Conservation (phyloP, 2,329 filamentous ascomycete species). For the Bipolaris bicolor region DNA sequence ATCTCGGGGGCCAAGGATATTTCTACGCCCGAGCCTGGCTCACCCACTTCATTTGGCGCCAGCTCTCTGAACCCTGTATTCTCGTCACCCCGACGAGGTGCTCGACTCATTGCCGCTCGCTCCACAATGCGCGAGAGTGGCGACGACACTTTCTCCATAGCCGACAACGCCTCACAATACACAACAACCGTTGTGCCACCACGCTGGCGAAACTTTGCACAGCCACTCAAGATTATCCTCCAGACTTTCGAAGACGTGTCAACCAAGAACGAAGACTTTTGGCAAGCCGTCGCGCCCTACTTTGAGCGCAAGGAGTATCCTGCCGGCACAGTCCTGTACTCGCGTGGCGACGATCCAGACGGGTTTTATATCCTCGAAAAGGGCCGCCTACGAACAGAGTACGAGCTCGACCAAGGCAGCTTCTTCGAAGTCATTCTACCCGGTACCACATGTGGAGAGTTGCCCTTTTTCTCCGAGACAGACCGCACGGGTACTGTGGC, state of each 20-base stretch:
- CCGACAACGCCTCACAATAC: constrained; percentile 18
- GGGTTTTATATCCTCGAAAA: constrained; percentile 91
- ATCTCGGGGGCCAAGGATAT: constrained; percentile 31
- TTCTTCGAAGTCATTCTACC: constrained; percentile 92
- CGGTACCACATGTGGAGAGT: constrained; percentile 91
- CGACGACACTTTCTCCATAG: constrained; percentile 22
- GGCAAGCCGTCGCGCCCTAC: constrained; percentile 79
- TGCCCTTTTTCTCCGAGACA: constrained; percentile 95
- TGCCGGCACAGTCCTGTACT: constrained; percentile 76
- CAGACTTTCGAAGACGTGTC: constrained; percentile 94
- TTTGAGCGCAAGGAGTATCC: constrained; percentile 73
- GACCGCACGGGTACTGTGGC: constrained; percentile 83
- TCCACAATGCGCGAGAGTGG: constrained; percentile 69
- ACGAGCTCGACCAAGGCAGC: constrained; percentile 85
- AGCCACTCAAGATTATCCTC: constrained; percentile 87
- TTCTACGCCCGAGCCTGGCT: constrained; percentile 21
- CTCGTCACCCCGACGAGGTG: constrained; percentile 79
- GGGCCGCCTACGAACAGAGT: constrained; percentile 88
- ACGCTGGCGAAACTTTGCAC: constrained; percentile 85
- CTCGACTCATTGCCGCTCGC: constrained; percentile 78
- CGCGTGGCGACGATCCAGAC: constrained; percentile 73
- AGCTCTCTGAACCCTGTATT: constrained; percentile 59
- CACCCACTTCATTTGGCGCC: constrained; percentile 33
- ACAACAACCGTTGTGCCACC: constrained; percentile 40
- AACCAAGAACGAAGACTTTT: constrained; percentile 89